Base-by-base conservation (phyloP, 1,139 yeast genomes). In the Ogataea hybrid region DNA sequence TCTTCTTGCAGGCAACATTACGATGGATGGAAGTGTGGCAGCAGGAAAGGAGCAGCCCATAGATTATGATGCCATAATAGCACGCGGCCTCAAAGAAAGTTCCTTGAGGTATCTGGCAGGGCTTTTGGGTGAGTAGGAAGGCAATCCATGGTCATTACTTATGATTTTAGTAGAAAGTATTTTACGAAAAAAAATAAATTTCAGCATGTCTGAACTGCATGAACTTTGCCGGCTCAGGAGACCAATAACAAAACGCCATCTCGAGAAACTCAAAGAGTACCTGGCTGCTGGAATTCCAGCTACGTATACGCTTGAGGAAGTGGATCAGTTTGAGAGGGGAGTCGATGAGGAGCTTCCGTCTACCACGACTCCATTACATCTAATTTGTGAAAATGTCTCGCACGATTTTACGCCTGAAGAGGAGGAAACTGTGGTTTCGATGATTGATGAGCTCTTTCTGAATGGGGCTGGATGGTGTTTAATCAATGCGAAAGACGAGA, bases 381-480 rank as follows among this genome's bases (percentile, higher is more conserved):
- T 81, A 38, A 70, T 89, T 15, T 71, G 78, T 47, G 69, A 72
- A 32, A 63, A 70, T 44, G 52, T 81, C 9, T 87, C 89, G 0
- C 21, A 32, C 5, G 78, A 77, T 53, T 52, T 64, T 0, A 55
- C 54, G 0, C 73, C 65, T 0, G 76, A 68, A 0, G 89, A 84
- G 55, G 49, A 66, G 22, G 57, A 55, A 1, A 70, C 77, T 1
- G 77, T 84, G 0, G 51, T 63, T 27, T 61, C 67, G 16, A 71
- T 89, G 79, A 79, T 87, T 44, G 78, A 78, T 28, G 71, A 68
- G 11, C 64, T 90, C 44, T 81, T 90, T 54, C 81, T 86, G 56
- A 84, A 81, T 61, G 97, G 97, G 11, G 96, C 95, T 0, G 95
- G 95, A 7, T 90, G 97, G 97, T 81, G 81, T 56, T 70, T 82